A percentile compares a stretch with the other conserved stretches of the same genome.
phyloP scores from a whole-genome alignment of 2,329 filamentous ascomycete species.

The Diaporthe sp. region DNA sequence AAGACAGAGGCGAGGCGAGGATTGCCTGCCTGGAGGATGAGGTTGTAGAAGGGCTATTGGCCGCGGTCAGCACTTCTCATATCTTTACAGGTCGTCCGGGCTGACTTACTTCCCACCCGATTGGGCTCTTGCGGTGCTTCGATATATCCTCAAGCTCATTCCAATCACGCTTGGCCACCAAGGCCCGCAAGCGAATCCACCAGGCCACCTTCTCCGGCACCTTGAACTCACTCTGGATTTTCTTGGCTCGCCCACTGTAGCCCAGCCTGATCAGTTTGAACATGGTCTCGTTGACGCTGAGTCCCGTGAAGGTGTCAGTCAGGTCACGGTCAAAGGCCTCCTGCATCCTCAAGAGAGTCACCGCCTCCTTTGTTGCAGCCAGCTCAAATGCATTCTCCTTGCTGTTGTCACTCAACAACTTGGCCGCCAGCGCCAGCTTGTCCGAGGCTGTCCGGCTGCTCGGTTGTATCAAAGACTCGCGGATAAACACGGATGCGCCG shows the following conservation, averaged over 20 bases:
- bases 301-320: conserved; percentile 74
- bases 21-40: conserved; percentile 89
- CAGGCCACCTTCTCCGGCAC: conserved; percentile 90
- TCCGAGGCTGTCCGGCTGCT: conserved; percentile 78
- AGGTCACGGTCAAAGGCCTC: conserved; percentile 88
- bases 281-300: conserved; percentile 91
- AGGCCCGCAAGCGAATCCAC: conserved; percentile 85
- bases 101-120: conserved; percentile 88
- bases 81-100: neutral
- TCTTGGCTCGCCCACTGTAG: conserved; percentile 86
- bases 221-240: conserved; percentile 91
- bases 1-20: conserved; percentile 85
- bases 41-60: conserved; percentile 86
- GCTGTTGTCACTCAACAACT: conserved; percentile 80
- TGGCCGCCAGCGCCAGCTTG: conserved; percentile 88
- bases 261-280: conserved; percentile 87
- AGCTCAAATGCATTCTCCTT: conserved; percentile 83
- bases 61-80: conserved; percentile 18
- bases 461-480: conserved; percentile 81
- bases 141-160: conserved; percentile 88
- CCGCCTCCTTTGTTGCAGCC: conserved; percentile 81
- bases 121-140: conserved; percentile 84
- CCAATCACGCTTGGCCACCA: conserved; percentile 93
- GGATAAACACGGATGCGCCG: conserved; percentile 86
- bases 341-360: conserved; percentile 84